phyloP scores from a whole-genome alignment of 169 alveolate genomes.

The Condylostoma magnum region DNA sequence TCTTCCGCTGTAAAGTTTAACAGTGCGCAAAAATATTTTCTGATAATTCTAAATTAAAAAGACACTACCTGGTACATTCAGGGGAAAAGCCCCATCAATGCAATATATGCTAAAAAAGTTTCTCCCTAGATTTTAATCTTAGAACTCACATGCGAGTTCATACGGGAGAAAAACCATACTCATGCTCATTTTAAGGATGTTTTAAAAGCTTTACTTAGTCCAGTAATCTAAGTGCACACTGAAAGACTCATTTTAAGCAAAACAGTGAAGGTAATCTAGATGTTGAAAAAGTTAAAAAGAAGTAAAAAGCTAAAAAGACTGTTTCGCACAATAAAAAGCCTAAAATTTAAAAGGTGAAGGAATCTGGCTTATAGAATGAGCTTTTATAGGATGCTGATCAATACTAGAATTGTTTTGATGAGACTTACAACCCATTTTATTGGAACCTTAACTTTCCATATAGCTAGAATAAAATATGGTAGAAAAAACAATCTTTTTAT shows the following conservation, averaged over 20 bases:
- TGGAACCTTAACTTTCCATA: no score
- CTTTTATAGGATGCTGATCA: no score
- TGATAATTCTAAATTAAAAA: constrained; percentile 75
- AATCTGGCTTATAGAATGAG: no score
- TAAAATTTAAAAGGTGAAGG: no score
- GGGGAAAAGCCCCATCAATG: constrained; percentile 77
- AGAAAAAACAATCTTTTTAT: no score
- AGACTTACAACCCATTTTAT: no score
- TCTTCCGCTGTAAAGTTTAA: no score
- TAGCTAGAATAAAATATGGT: no score
- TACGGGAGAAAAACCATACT: constrained; percentile 86
- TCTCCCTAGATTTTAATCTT: constrained; percentile 75
- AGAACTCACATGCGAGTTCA: constrained; percentile 79
- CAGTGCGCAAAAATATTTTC: constrained; percentile 77
- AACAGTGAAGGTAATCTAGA: constrained; percentile 33
- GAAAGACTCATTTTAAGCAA: constrained; percentile 66
- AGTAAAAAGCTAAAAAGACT: no score
- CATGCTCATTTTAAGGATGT: constrained; percentile 74
- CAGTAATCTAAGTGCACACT: constrained; percentile 79
- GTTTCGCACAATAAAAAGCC: no score
- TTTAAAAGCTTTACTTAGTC: constrained; percentile 75
- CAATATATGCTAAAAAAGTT: constrained; percentile 74
- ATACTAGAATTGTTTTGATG: no score
- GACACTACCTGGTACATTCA: constrained; percentile 82
- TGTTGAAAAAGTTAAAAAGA: no score